These are phyloP conservation scores for Psilocybe tampanensis DNA, from an alignment of 768 basidiomycete genomes.

Conservation along the genomic window DNA sequence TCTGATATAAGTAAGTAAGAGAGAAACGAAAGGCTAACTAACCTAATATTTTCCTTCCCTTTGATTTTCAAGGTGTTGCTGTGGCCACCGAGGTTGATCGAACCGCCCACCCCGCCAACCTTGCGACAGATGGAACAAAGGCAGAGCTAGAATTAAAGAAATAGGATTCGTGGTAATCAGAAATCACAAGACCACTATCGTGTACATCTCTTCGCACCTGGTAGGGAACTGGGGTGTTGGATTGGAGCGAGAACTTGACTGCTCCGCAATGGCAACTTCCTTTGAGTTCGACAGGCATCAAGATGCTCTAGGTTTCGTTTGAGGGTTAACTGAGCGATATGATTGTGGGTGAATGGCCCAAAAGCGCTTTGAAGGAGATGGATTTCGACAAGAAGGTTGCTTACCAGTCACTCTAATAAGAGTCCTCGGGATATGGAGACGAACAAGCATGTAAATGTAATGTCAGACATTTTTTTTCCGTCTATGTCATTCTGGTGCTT, in stretches of 20 bases:
- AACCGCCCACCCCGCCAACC: constrained; percentile 65
- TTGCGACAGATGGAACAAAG: constrained; percentile 74
- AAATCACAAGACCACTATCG: neutral
- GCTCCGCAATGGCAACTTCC: constrained; percentile 59
- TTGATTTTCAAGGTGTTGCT: constrained; percentile 52
- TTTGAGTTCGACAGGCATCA: constrained; percentile 62
- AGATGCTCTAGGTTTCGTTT: neutral
- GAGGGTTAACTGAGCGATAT: neutral
- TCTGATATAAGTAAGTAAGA: neutral
- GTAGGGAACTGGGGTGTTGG: constrained; percentile 65
- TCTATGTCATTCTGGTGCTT: too few species aligned
- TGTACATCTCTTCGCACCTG: constrained; percentile 42
- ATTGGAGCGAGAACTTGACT: constrained; percentile 47
- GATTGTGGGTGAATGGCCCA: neutral
- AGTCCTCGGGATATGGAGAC: too few species aligned
- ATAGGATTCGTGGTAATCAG: too few species aligned
- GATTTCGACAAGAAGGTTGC: too few species aligned
- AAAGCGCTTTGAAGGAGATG: too few species aligned
- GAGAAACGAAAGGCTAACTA: neutral
- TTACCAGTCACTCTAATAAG: too few species aligned
- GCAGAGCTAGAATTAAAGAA: constrained; percentile 44
- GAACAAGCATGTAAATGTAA: too few species aligned
- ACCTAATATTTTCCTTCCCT: constrained; percentile 61
- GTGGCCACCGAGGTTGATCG: constrained; percentile 65
- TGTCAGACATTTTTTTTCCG: too few species aligned